Evolutionary conservation across 805 yeast genomes (phyloP).

Genomic region (Pichia pseudocactophila): DNA sequence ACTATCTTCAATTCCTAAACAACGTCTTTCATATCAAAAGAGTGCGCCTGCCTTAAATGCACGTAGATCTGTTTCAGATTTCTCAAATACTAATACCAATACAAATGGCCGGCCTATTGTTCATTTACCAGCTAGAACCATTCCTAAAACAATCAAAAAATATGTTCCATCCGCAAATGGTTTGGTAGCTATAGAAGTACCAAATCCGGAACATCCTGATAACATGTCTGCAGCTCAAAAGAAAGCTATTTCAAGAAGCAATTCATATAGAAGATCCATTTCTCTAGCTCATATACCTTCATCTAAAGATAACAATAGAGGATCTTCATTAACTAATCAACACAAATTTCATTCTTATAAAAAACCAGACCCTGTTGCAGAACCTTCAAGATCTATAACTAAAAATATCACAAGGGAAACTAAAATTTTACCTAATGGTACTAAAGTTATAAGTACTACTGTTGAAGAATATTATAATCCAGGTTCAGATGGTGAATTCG

Average conservation of each 20-base stretch:
- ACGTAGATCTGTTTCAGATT: slow-evolving; percentile 13
- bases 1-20: slow-evolving; percentile 7
- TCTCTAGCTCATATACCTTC: slow-evolving; percentile 1
- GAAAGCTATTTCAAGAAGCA: background rate
- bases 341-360: background rate
- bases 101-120: background rate
- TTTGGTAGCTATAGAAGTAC: slow-evolving; percentile 60
- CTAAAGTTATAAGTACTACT: slow-evolving; percentile 10
- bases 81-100: slow-evolving; percentile 2
- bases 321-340: background rate
- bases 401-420: slow-evolving; percentile 10
- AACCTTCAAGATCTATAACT: slow-evolving; percentile 1
- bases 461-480: slow-evolving; percentile 18
- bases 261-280: slow-evolving; percentile 2
- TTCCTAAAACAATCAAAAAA: slow-evolving; percentile 47
- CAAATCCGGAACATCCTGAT: slow-evolving; percentile 28
- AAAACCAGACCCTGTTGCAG: background rate
- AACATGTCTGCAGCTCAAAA: background rate
- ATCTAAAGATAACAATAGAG: background rate
- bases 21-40: slow-evolving; percentile 8
- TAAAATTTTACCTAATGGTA: slow-evolving; percentile 11
- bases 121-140: slow-evolving; percentile 1
- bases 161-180: slow-evolving; percentile 73
- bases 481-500: slow-evolving; percentile 1
- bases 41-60: slow-evolving; percentile 9